A percentile compares a stretch with the other conserved stretches of the same genome.
Evolutionary conservation across 352 stramenopile species (phyloP).

Genomic region (Phytophthora lateralis): DNA sequence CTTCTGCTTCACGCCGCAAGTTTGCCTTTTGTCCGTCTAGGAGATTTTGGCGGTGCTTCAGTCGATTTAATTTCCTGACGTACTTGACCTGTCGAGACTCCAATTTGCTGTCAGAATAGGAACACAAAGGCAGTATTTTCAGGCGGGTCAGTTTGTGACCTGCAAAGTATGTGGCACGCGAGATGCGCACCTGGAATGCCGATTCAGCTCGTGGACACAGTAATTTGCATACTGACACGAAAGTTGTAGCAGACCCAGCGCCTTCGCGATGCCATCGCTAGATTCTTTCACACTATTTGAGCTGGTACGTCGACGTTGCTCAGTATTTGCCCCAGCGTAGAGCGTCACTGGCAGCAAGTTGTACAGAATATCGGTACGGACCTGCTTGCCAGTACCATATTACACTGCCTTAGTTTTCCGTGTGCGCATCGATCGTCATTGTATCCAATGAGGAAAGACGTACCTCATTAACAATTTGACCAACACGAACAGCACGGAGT

Average conservation of each 20-base stretch:
- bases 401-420: neutral
- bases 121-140: too few species aligned
- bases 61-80: conserved; percentile 7
- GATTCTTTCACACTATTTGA: neutral
- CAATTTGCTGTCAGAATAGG: conserved; percentile 16
- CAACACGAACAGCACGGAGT: conserved; percentile 35
- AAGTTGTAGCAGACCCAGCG: conserved; percentile 55
- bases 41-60: conserved; percentile 15
- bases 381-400: conserved; percentile 10
- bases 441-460: neutral
- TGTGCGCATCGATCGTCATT: too few species aligned
- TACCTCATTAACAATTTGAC: conserved; percentile 49
- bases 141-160: neutral
- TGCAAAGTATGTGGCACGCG: neutral
- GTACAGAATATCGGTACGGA: conserved; percentile 37
- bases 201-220: conserved; percentile 43
- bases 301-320: neutral
- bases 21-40: conserved; percentile 33
- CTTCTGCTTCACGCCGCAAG: conserved; percentile 39
- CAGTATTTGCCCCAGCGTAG: conserved; percentile 16
- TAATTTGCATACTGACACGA: conserved; percentile 69
- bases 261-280: conserved; percentile 22
- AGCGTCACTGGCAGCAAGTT: conserved; percentile 48
- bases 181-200: conserved; percentile 36
- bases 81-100: conserved; percentile 9